Conservation (phyloP, 2,329 filamentous ascomycete species). For the Monosporascus sp. region DNA sequence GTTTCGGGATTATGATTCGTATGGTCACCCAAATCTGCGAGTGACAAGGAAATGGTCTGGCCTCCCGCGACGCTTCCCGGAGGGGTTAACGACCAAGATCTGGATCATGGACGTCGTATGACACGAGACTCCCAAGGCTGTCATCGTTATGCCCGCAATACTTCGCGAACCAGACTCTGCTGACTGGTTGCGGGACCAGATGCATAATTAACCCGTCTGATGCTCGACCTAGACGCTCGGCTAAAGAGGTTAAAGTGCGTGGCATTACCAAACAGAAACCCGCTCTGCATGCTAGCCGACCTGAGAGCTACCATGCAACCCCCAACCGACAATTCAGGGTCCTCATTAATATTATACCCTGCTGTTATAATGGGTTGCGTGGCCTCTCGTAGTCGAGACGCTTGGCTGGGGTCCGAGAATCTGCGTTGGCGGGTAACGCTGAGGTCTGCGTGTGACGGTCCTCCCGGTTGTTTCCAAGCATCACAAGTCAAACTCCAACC, state of each 20-base stretch:
- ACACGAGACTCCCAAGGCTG: neutral
- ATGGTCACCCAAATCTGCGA: neutral
- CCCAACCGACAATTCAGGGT: neutral
- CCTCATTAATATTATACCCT: neutral
- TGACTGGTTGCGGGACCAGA: neutral
- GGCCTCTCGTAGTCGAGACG: neutral
- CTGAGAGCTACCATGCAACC: neutral
- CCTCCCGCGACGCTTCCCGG: neutral
- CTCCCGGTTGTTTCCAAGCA: too few species aligned
- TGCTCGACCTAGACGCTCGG: slow-evolving; percentile 8
- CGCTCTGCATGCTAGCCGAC: neutral
- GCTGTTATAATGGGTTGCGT: neutral
- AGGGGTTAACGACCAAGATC: neutral
- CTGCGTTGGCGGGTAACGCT: too few species aligned
- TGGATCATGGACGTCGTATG: neutral
- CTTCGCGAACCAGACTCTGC: neutral
- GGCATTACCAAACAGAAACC: slow-evolving; percentile 12
- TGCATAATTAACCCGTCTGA: neutral
- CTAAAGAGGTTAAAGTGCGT: slow-evolving; percentile 26
- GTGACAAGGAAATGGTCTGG: neutral
- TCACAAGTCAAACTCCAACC: too few species aligned
- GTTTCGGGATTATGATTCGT: neutral
- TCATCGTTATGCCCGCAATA: neutral
- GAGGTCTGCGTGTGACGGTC: too few species aligned
- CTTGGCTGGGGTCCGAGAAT: neutral